A percentile compares a stretch with the other conserved stretches of the same genome.
These are phyloP conservation scores for Raphanus hybrid DNA, from an alignment of 441 rosid species.

Conservation along the genomic window DNA sequence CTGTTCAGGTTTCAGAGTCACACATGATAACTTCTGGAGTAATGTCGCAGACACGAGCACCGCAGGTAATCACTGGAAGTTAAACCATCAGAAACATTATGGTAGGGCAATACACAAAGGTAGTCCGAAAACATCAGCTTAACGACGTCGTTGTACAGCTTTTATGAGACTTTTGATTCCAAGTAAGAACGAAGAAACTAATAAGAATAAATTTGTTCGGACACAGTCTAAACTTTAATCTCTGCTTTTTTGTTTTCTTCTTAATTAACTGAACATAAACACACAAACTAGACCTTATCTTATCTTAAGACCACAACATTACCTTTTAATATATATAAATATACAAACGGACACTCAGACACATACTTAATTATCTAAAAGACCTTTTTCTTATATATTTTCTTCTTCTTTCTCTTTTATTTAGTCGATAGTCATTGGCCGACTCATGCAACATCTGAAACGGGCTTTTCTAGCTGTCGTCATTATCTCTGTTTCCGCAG, in stretches of 20 bases:
- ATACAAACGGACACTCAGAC: not conserved
- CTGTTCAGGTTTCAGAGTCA: not conserved
- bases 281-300: not conserved
- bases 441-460: constrained; percentile 4
- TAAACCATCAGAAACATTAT: not conserved
- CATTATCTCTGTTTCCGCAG: constrained; percentile 2
- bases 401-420: not conserved
- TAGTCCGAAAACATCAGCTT: not conserved
- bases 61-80: not conserved
- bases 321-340: not conserved
- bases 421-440: not conserved
- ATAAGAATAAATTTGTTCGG: not conserved
- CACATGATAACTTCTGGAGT: not conserved
- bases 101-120: not conserved
- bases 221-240: not conserved
- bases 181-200: constrained; percentile 3
- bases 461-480: constrained; percentile 11
- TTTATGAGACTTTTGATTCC: not conserved
- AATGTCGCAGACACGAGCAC: not conserved
- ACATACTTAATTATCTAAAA: not conserved
- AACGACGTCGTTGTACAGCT: not conserved
- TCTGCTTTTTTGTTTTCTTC: not conserved
- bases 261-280: not conserved
- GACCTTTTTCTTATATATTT: not conserved
- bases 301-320: constrained; percentile 28